Evolutionary conservation across 2,329 filamentous ascomycete species (phyloP), one percentile per base, ranked within the genome.

Genomic region (Diaporthe velutina): DNA sequence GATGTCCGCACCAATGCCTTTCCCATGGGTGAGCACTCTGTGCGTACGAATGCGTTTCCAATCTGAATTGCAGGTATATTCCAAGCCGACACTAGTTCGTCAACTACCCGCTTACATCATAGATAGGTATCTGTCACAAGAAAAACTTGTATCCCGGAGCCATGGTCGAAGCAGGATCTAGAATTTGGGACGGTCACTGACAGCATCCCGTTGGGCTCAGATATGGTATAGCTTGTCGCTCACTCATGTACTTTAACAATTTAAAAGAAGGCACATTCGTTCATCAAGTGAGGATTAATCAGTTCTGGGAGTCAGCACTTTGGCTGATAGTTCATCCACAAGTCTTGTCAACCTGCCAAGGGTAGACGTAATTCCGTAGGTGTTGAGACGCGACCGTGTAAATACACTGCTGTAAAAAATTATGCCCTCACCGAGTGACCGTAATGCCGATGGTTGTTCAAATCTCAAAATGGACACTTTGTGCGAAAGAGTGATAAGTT

Each of bases 371-470:
- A 10, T 38, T 8, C 35, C 7, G 35, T 38, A 9, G 35, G 8
- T 12, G 35, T 38, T 9, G 35, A 8, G 7, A 10, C 35, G 7
- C 8, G 35, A 38, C 35, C 12, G 4, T 8, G 12, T 2, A 38
- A 9, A 38, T 12, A 38, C 35, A 38, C 2, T 8, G 7, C 4
- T 38, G 35, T 38, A n/a, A 6, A 42, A 7, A 0, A 22, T 45
- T 7, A 7, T 1, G 42, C 0, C 19, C 17, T 7, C 10, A 52
- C n/a, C 0, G 6, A 25, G 10, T 6, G 48, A 5, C 12, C 28
- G 22, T 12, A 48, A 17, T 52, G 12, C n/a, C 4, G 13, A 52
- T 13, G 48, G 8, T 3, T 19, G 15, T 12, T 22, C 5, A 0
- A 17, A 57, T 22, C 2, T 35, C 54, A 57, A 17, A 9, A 30